Percentiles rank a stretch among this genome's conserved stretches.
These are phyloP conservation scores for Magnusiomyces paraingens DNA, from an alignment of 1,139 yeast genomes.

Conservation along the genomic window DNA sequence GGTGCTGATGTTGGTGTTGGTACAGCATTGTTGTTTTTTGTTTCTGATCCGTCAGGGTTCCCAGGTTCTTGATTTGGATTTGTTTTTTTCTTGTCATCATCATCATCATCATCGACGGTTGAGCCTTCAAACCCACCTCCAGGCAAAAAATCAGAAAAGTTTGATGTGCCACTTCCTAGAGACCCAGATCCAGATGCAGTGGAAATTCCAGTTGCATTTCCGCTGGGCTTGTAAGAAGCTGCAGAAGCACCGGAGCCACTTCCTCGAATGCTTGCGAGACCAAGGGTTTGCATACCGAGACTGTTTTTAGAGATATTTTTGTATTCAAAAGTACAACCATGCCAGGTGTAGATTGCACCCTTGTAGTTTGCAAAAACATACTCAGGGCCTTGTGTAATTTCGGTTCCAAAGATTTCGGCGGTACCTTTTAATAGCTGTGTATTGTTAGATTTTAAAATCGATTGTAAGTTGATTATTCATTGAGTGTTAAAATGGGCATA, in stretches of 20 bases:
- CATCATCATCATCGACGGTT: conserved; percentile 10
- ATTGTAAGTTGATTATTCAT: no score
- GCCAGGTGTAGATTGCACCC: conserved; percentile 51
- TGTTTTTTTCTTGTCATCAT: no score
- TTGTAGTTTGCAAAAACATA: conserved; percentile 54
- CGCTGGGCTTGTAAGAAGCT: not conserved
- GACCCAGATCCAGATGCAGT: no score
- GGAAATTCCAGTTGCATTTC: no score
- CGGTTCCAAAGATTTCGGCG: conserved; percentile 92
- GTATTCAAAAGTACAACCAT: conserved; percentile 45
- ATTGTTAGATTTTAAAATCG: no score
- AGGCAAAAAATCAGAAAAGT: conserved; percentile 4
- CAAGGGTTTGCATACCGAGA: not conserved
- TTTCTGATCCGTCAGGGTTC: not conserved
- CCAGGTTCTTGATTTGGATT: no score
- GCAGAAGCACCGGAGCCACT: conserved; percentile 2
- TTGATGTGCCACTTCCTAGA: not conserved
- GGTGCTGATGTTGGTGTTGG: not conserved
- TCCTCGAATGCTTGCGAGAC: conserved; percentile 1
- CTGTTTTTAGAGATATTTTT: conserved; percentile 3
- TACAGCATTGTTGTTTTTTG: not conserved
- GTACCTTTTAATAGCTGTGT: conserved; percentile 47
- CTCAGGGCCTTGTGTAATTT: conserved; percentile 66
- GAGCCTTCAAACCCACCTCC: conserved; percentile 9
- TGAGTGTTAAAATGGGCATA: not conserved